phyloP scores from a whole-genome alignment of 2,329 filamentous ascomycete species.

The Penicillium sumatraense region DNA sequence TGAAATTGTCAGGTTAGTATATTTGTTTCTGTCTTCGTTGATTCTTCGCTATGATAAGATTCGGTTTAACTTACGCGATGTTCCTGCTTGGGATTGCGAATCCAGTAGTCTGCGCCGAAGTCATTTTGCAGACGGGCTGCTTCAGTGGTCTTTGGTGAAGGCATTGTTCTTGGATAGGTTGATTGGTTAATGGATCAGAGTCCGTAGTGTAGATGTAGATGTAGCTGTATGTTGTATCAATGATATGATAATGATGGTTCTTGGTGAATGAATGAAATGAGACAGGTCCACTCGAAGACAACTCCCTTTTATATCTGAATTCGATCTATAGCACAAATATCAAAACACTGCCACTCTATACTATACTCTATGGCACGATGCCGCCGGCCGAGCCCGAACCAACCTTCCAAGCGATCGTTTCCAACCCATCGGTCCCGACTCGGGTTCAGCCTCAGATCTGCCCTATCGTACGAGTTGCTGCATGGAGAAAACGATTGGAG shows the following conservation, averaged over 20 bases:
- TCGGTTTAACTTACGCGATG: slow-evolving; percentile 26
- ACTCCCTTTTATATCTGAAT: neutral
- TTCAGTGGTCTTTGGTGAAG: neutral
- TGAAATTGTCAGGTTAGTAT: neutral
- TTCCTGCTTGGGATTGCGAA: slow-evolving; percentile 26
- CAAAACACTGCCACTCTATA: neutral
- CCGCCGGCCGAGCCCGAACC: neutral
- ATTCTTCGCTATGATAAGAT: neutral
- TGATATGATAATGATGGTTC: neutral
- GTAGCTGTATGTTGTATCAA: neutral
- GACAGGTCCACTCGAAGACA: neutral
- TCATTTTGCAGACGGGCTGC: slow-evolving; percentile 37
- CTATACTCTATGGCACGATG: neutral
- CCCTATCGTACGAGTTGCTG: neutral
- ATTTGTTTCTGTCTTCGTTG: neutral
- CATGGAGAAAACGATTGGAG: neutral
- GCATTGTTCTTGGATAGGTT: neutral
- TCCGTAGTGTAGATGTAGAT: no score
- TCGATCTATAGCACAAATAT: neutral
- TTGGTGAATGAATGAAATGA: neutral
- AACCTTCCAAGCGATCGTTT: neutral
- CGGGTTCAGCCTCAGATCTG: neutral
- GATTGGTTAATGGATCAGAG: neutral
- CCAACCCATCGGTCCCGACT: neutral
- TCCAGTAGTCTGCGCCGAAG: slow-evolving; percentile 43